phyloP scores from a whole-genome alignment of 306 rosid species.

The Amphicarpaea edgeworthii region DNA sequence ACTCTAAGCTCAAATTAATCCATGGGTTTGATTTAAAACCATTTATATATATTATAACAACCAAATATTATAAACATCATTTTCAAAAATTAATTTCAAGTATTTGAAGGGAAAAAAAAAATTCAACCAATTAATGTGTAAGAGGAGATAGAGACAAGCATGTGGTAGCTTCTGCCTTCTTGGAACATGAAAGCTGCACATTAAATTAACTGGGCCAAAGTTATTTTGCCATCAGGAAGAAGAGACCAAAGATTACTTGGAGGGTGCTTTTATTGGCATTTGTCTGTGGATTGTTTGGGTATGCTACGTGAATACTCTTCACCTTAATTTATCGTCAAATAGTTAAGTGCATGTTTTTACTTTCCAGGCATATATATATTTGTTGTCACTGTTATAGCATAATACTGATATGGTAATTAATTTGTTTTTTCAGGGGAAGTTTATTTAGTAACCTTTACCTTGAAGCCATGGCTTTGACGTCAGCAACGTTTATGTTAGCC shows the following conservation, averaged over 20 bases:
- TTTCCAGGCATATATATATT: too few species aligned
- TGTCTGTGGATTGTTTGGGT: conserved; percentile 33
- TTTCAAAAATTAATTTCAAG: not conserved
- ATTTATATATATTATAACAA: not conserved
- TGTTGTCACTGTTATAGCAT: too few species aligned
- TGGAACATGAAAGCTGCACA: not conserved
- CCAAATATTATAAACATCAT: not conserved
- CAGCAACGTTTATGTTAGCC: conserved; percentile 64
- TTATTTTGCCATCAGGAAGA: conserved; percentile 47
- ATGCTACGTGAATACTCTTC: too few species aligned
- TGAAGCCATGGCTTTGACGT: conserved; percentile 52
- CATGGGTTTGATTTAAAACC: too few species aligned
- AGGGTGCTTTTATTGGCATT: conserved; percentile 54
- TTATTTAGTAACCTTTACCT: conserved; percentile 54
- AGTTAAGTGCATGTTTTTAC: too few species aligned
- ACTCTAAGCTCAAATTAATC: too few species aligned
- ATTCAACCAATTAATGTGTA: not conserved
- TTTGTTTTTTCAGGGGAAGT: conserved; percentile 54
- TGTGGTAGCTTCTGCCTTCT: conserved; percentile 2
- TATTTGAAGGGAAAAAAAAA: not conserved
- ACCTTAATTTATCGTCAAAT: too few species aligned
- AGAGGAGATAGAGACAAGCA: not conserved
- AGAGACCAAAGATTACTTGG: conserved; percentile 65
- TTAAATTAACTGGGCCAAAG: not conserved
- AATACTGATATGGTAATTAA: not conserved